Conservation (phyloP, 331 rosid species). For the Arachis monticola region DNA sequence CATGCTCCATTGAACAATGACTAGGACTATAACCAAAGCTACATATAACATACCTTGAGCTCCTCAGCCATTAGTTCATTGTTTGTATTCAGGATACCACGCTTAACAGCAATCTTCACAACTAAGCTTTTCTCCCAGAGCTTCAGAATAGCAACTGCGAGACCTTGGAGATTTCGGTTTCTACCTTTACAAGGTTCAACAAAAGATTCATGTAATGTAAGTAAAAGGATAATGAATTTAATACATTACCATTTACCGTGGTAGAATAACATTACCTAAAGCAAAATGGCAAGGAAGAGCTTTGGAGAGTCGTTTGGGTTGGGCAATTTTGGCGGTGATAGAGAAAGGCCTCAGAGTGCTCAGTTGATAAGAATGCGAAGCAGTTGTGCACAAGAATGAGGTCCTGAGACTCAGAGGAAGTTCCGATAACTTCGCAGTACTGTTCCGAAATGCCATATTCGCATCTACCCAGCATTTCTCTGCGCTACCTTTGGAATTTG, state of each 20-base stretch:
- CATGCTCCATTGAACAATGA: constrained; percentile 25
- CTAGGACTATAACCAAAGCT: constrained; percentile 25
- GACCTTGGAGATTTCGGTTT: constrained; percentile 94
- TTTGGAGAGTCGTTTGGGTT: constrained; percentile 58
- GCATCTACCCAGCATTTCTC: not conserved
- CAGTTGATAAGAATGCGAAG: constrained; percentile 49
- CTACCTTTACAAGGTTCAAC: constrained; percentile 67
- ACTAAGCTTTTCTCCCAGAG: constrained; percentile 96
- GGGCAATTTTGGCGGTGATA: constrained; percentile 27
- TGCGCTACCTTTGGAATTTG: not conserved
- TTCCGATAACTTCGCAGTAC: constrained; percentile 53
- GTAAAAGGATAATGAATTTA: constrained; percentile 11
- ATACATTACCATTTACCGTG: not conserved
- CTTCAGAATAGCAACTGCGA: constrained; percentile 81
- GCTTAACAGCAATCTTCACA: constrained; percentile 90
- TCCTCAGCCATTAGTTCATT: constrained; percentile 96
- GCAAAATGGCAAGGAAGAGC: constrained; percentile 97
- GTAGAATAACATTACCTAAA: constrained; percentile 62
- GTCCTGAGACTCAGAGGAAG: constrained; percentile 49
- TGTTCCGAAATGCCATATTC: constrained; percentile 54
- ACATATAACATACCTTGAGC: constrained; percentile 65
- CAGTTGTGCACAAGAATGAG: constrained; percentile 41
- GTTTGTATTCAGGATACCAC: constrained; percentile 96
- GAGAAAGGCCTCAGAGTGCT: constrained; percentile 50
- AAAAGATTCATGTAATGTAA: constrained; percentile 34